Base-by-base conservation (phyloP, 495 filamentous ascomycete genomes). In the Echria macrotheca region DNA sequence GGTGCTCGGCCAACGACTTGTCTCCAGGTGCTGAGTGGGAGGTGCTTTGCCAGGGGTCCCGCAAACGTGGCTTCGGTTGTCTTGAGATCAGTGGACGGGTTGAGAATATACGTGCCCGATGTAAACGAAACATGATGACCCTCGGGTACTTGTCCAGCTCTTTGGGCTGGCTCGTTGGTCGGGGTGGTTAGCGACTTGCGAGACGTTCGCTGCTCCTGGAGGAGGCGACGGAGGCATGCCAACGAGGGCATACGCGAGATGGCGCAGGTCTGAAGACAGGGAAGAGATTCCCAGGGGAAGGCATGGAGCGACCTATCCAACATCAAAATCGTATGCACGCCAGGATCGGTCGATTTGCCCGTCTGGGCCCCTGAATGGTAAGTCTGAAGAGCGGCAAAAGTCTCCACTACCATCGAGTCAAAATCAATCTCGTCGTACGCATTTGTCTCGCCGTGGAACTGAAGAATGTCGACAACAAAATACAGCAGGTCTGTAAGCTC, bases 381-480 rank as follows among this genome's bases (percentile, higher is more conserved):
- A 1, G 78, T 71, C 21, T 82, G 75, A 14, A 97, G 68, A 4
- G 89, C 87, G 62, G 94, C 89, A 5, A 84, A 75, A 1, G 86
- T 87, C 31, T 93, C 89, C 14, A 96, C 73, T 12, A 86, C 80
- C 75, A 96, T 89, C 43, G 81, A 77, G 58, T 98, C 93, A 55
- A 96, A 91, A 62, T 98, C 91, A 57, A 98, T 85, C 69, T 98
- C 93, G 60, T 97, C 94, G 69, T 96, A 96, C 2, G 94, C 93
- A 64, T 97, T 97, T 24, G 83, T 79, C 67, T 98, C 93, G 1
- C 93, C 93, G 54, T 94, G 87, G 67, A 97, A 98, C 66, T 97
- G 94, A 22, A 97, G 70, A 41, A 97, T 91, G 61, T 98, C 93
- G 4, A 97, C 83, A 7, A 97, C 87, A 58, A 96, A 97, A 65